These are phyloP conservation scores for Mortierella sp. DNA, from an alignment of 371 early-diverging fungal species.

Conservation along the genomic window DNA sequence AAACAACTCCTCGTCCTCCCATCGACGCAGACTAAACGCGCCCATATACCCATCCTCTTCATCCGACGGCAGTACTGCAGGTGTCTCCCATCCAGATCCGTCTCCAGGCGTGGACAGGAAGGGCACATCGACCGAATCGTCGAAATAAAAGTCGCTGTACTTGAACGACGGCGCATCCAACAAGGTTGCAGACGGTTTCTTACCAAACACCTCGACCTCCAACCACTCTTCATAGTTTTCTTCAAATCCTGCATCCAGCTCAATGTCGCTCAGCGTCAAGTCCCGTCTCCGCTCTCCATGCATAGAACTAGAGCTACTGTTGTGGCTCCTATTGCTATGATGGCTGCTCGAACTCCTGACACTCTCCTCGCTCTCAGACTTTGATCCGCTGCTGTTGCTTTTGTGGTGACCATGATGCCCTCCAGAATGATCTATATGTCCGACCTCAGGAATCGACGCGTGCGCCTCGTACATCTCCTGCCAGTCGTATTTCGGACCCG, in stretches of 20 bases:
- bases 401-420: constrained; percentile 5
- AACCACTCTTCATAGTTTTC: constrained; percentile 78
- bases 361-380: constrained; percentile 44
- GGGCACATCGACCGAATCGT: constrained; percentile 28
- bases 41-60: constrained; percentile 33
- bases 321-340: constrained; percentile 28
- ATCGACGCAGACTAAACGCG: constrained; percentile 34
- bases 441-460: constrained; percentile 49
- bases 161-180: constrained; percentile 34
- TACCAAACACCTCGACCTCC: constrained; percentile 70
- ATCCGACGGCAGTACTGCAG: constrained; percentile 53
- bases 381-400: constrained; percentile 8
- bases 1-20: constrained; percentile 46
- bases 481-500: constrained; percentile 54
- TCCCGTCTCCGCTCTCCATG: constrained; percentile 33
- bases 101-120: constrained; percentile 33
- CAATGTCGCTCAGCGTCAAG: constrained; percentile 51
- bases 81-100: constrained; percentile 54
- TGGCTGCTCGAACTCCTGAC: constrained; percentile 37
- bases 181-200: constrained; percentile 7
- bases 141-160: constrained; percentile 52
- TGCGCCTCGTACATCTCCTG: constrained; percentile 61
- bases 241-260: constrained; percentile 62
- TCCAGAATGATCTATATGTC: constrained; percentile 23
- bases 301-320: constrained; percentile 10